phyloP scores from a whole-genome alignment of 1,284 basidiomycete species.

The Pseudozyma flocculosa region DNA sequence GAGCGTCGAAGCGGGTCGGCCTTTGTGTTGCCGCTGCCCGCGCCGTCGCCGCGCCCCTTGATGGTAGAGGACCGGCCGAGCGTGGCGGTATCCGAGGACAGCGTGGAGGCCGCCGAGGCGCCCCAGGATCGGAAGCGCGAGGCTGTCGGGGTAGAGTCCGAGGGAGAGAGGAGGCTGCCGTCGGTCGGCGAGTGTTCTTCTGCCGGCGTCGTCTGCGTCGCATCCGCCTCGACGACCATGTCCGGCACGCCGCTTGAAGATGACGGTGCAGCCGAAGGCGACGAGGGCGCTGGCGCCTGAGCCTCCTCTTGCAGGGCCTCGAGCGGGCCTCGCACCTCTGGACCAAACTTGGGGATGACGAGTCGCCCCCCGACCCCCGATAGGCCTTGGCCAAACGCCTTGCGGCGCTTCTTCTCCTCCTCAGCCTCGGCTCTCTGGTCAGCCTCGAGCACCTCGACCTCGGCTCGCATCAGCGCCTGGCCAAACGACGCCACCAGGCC shows the following conservation, averaged over 20 bases:
- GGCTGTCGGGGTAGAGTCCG: constrained; percentile 31
- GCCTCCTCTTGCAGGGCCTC: not conserved
- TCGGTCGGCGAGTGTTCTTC: constrained; percentile 1
- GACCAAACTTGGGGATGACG: constrained; percentile 24
- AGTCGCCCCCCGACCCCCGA: constrained; percentile 5
- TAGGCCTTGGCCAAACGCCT: constrained; percentile 6
- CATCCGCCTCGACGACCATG: not conserved
- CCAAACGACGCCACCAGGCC: constrained; percentile 40
- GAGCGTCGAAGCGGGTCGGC: constrained; percentile 5
- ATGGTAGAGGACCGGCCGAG: constrained; percentile 1
- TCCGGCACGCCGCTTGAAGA: too few relatives aligned
- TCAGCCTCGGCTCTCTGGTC: constrained; percentile 40
- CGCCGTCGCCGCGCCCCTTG: too few relatives aligned
- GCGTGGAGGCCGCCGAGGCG: constrained; percentile 7
- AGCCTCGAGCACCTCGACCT: constrained; percentile 47
- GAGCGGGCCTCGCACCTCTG: constrained; percentile 38
- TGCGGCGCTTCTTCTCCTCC: constrained; percentile 33
- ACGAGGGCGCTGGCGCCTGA: not conserved
- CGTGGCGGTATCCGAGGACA: not conserved
- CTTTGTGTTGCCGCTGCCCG: too few relatives aligned
- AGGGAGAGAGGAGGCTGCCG: constrained; percentile 7
- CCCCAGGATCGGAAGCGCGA: constrained; percentile 31
- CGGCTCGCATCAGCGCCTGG: constrained; percentile 48
- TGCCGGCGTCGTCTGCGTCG: not conserved
- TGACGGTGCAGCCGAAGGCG: too few relatives aligned